These are phyloP conservation scores for Neurospora sp. DNA, from an alignment of 495 filamentous ascomycete species.

Conservation along the genomic window DNA sequence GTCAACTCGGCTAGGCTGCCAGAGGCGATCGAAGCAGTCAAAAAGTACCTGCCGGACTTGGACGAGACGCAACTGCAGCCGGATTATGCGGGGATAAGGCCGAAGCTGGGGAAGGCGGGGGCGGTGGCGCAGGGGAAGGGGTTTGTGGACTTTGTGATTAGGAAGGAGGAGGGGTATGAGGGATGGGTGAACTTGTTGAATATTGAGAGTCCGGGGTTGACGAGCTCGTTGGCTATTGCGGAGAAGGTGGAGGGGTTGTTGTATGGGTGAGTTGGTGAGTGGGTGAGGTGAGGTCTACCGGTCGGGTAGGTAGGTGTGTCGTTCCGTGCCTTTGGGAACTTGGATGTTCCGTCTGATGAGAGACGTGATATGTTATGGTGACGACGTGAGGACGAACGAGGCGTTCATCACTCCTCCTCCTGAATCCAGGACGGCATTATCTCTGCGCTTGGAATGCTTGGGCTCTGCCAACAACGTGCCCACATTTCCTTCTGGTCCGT, in stretches of 20 bases:
- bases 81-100: conserved; percentile 86
- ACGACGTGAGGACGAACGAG: neutral
- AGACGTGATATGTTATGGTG: neutral
- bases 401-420: neutral
- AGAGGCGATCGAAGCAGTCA: conserved; percentile 64
- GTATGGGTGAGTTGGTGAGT: conserved; percentile 35
- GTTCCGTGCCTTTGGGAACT: neutral
- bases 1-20: conserved; percentile 47
- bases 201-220: conserved; percentile 93
- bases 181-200: conserved; percentile 91
- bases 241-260: conserved; percentile 69
- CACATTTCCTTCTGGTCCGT: neutral
- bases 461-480: neutral
- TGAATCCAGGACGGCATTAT: neutral
- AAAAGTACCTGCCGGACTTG: conserved; percentile 66
- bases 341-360: neutral
- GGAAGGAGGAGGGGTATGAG: conserved; percentile 65
- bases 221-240: conserved; percentile 78
- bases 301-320: neutral
- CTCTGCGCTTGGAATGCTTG: neutral
- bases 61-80: conserved; percentile 54
- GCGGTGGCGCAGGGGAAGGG: conserved; percentile 45
- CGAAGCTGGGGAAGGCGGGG: conserved; percentile 63
- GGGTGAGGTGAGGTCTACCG: neutral
- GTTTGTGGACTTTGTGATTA: conserved; percentile 80